Base-by-base conservation (phyloP, 2,329 filamentous ascomycete species). In the Sordariomycetes sp. region DNA sequence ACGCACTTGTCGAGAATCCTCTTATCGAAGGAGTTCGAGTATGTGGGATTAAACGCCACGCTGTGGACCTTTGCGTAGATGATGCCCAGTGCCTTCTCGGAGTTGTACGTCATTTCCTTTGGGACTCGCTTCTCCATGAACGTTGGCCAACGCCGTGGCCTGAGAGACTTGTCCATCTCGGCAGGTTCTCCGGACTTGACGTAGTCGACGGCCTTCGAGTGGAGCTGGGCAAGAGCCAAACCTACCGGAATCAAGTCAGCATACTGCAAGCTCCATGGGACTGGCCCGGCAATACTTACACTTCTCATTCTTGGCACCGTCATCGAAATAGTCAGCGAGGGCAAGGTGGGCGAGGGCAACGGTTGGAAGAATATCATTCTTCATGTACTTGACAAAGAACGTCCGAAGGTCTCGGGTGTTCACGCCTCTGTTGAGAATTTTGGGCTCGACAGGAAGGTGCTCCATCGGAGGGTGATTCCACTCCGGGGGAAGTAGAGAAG, bases 171-270 rank as follows among this genome's bases (percentile, higher is more conserved):
- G 7, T 76, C 75, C 76, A 96, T 87, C 22, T 79, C 72, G 0
- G 92, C 93, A 0, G 88, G 82, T 11, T 87, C 79, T 0, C 94
- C 94, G 1, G 90, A 93, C 73, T 99, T 99, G 52, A 89, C 86
- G 67, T 94, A 99, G 69, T 99, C 94, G 1, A 99, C 94, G 0
- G 94, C 93, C 64, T 86, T 84, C 0, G 94, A 97, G 69, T 99
- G 94, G 2, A 97, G 74, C 10, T 80, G 75, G 2, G 93, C 91
- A 4, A 97, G 77, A 55, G 84, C 74, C 0, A 94, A 72, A 64
- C 82, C 82, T 84, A 61, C 59, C 35, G 56, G 11, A 34, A 53
- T 37, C 48, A 24, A 22, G 34, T 61, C 10, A 54, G 20, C 25
- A 54, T 34, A n/a, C 25, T 35, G 12, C 43, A 25, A 53, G 32